These are phyloP conservation scores for Verticillium alfalfae DNA, from an alignment of 2,329 filamentous ascomycete genomes.

Conservation along the genomic window DNA sequence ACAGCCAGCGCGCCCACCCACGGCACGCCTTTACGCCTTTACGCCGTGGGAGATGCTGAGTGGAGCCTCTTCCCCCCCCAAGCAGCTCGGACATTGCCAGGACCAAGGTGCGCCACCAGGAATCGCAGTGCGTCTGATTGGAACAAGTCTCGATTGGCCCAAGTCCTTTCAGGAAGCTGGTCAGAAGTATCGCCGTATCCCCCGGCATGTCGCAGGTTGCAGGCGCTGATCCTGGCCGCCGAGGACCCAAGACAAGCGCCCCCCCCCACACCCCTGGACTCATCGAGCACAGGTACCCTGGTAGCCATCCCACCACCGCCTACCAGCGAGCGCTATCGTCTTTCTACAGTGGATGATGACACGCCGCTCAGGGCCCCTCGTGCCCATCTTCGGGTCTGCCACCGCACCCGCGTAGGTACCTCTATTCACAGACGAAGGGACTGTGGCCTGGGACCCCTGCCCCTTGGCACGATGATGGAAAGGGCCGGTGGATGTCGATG, in stretches of 20 bases:
- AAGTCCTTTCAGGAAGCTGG: slow-evolving; percentile 1
- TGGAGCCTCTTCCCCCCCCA: not conserved
- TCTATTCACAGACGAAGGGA: not conserved
- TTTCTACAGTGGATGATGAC: not conserved
- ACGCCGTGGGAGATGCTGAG: not conserved
- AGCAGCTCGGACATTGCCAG: not conserved
- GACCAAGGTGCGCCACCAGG: not conserved
- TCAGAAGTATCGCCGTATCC: not conserved
- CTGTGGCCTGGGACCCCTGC: not conserved
- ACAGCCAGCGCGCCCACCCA: too few species aligned
- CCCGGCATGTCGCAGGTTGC: not conserved
- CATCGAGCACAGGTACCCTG: not conserved
- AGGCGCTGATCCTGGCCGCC: not conserved
- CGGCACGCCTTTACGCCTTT: too few species aligned
- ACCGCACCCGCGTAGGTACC: too few species aligned
- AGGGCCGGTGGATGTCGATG: not conserved
- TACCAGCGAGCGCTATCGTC: not conserved
- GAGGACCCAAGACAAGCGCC: not conserved
- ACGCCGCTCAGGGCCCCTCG: not conserved
- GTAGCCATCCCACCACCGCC: too few species aligned
- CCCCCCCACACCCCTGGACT: not conserved
- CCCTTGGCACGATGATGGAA: not conserved
- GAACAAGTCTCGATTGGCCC: not conserved
- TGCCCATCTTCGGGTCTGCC: too few species aligned
- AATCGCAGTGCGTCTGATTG: not conserved